Percentiles rank a stretch among this genome's conserved stretches.
These are phyloP conservation scores for Leptomonas seymouri DNA, from an alignment of 208 protist species.

Conservation along the genomic window DNA sequence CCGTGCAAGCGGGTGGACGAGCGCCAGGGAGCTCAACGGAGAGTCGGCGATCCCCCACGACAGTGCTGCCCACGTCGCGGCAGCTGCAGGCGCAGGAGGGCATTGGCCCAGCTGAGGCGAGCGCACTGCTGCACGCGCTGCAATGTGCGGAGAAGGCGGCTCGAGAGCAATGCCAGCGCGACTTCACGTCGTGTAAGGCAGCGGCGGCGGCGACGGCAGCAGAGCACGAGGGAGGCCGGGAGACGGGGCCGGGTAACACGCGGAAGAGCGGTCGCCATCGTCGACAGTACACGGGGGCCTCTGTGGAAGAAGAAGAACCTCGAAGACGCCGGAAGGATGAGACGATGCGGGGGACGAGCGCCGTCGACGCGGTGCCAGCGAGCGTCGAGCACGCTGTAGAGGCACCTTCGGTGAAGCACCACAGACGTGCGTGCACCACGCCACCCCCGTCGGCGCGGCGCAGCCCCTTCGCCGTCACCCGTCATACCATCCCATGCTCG, in stretches of 20 bases:
- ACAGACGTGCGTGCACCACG: not conserved
- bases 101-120: conserved; percentile 18
- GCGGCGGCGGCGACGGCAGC: too few relatives aligned
- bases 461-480: conserved; percentile 16
- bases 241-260: not conserved
- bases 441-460: not conserved
- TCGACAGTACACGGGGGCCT: not conserved
- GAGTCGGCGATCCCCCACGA: conserved; percentile 21
- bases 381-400: not conserved
- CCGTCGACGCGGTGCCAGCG: not conserved
- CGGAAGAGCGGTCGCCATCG: not conserved
- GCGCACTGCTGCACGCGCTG: conserved; percentile 33
- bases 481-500: conserved; percentile 39
- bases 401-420: not conserved
- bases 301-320: not conserved
- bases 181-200: too few relatives aligned
- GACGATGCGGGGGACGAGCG: too few relatives aligned
- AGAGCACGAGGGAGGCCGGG: not conserved
- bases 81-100: not conserved
- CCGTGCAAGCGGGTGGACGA: too few relatives aligned
- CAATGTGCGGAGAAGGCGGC: conserved; percentile 11
- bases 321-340: not conserved
- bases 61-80: conserved; percentile 14
- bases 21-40: too few relatives aligned
- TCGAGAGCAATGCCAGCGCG: not conserved